These are phyloP conservation scores for Rhizophora mangle DNA, from an alignment of 345 rosid species.

Conservation along the genomic window DNA sequence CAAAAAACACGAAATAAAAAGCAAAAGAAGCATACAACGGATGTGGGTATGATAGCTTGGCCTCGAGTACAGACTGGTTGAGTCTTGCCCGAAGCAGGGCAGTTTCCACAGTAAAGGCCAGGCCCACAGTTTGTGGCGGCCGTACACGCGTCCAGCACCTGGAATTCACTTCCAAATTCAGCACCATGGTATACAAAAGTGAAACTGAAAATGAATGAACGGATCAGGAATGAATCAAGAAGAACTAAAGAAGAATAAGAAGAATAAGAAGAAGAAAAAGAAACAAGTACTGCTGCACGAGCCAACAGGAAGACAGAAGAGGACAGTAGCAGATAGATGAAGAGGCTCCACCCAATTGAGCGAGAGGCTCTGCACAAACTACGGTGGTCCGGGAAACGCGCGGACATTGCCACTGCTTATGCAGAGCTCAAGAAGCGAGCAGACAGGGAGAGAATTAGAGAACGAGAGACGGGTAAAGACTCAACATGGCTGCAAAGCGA, in stretches of 20 bases:
- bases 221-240: slow-evolving; percentile 20
- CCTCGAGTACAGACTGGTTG: slow-evolving; percentile 86
- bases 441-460: slow-evolving; percentile 11
- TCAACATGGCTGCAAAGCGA: no score
- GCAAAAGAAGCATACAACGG: slow-evolving; percentile 48
- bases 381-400: slow-evolving; percentile 40
- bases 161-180: slow-evolving; percentile 24
- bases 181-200: slow-evolving; percentile 18
- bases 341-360: slow-evolving; percentile 21
- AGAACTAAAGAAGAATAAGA: background rate
- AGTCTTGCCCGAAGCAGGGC: slow-evolving; percentile 66
- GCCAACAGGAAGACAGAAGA: slow-evolving; percentile 16
- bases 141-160: slow-evolving; percentile 70
- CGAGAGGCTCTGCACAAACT: slow-evolving; percentile 47
- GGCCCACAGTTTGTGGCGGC: slow-evolving; percentile 63
- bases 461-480: no score
- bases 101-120: slow-evolving; percentile 82
- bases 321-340: slow-evolving; percentile 36
- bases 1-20: slow-evolving; percentile 2
- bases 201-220: slow-evolving; percentile 9
- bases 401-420: slow-evolving; percentile 44
- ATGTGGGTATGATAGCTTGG: slow-evolving; percentile 70
- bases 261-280: background rate
- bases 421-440: slow-evolving; percentile 41
- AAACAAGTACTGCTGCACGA: slow-evolving; percentile 44